These are phyloP conservation scores for Rhexocercosporidium sp. DNA, from an alignment of 2,329 filamentous ascomycete species.

Conservation along the genomic window DNA sequence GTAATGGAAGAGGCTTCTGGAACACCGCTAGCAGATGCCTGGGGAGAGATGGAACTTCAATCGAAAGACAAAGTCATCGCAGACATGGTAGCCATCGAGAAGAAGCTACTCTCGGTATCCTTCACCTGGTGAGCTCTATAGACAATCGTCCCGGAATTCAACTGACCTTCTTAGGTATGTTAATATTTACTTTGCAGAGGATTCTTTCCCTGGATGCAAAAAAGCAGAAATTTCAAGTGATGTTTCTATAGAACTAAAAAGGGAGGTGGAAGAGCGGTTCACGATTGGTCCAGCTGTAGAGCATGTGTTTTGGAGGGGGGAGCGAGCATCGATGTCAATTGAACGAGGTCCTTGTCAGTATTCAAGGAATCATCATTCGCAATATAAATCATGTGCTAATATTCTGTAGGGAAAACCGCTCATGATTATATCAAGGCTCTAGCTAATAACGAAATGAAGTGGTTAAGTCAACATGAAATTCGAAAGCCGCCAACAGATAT, in stretches of 20 bases:
- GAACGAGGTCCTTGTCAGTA: conserved; percentile 48
- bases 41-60: conserved; percentile 39
- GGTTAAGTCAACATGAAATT: conserved; percentile 41
- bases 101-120: conserved; percentile 45
- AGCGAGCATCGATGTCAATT: conserved; percentile 43
- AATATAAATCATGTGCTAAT: conserved; percentile 12
- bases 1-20: conserved; percentile 46
- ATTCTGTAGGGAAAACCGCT: conserved; percentile 40
- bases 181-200: conserved; percentile 44
- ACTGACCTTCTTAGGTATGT: too few relatives aligned
- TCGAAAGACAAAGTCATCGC: conserved; percentile 42
- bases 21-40: conserved; percentile 38
- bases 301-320: conserved; percentile 44
- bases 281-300: conserved; percentile 46
- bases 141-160: too few relatives aligned
- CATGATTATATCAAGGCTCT: conserved; percentile 43
- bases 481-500: conserved; percentile 32
- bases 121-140: conserved; percentile 42
- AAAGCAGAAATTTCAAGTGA: conserved; percentile 38
- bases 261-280: conserved; percentile 42
- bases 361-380: too few relatives aligned
- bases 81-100: conserved; percentile 44
- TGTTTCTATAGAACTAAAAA: conserved; percentile 39
- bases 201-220: conserved; percentile 42
- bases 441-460: conserved; percentile 43